Base-by-base conservation (phyloP, 75 land plant genomes). In the Picea sitchensis region DNA sequence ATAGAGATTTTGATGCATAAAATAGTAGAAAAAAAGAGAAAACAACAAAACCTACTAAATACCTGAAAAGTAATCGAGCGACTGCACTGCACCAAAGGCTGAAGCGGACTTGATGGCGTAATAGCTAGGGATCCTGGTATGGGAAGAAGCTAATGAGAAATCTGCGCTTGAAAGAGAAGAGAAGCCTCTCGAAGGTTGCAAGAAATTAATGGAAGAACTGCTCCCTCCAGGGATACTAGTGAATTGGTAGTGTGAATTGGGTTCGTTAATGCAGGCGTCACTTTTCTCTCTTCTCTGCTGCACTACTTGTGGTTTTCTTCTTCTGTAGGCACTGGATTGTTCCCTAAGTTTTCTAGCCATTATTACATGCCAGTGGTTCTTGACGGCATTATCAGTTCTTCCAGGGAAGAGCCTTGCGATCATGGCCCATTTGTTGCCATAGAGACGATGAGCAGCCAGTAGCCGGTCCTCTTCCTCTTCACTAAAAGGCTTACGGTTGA, bases 381-480 rank as follows among this genome's bases (percentile, higher is more conserved):
- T 88, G 32, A 88, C 88, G 14, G 90, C 87, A 65, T 88, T 88
- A 71, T 88, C 90, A 5, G 90, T 88, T 58, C 90, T 75, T 8
- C 90, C 90, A 32, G 88, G 90, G 78, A 88, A 88, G 15, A 88
- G 83, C 82, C 90, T 67, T 0, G 90, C 88, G 3, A 88, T 88
- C 78, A 83, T 75, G 14, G 90, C 90, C 90, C 90, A 88, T 79
- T 85, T 86, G 85, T 91, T 91, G 17, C 93, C 93, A 54, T 90
- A 84, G 26, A 86, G 32, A 71, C 76, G 82, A 64, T 91, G 93
- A 8, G 93, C 93, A 13, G 84, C 84, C 61, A 91, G 74, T 26
- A 91, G 89, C 68, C 79, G 79, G 51, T 87, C 92, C 65, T 91
- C 93, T 75, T 91, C 93, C 14, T 91, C 92, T 75, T 90, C 92